A percentile compares a stretch with the other conserved stretches of the same genome.
phyloP scores from a whole-genome alignment of 306 rosid species.

The Calophaca sinica region DNA sequence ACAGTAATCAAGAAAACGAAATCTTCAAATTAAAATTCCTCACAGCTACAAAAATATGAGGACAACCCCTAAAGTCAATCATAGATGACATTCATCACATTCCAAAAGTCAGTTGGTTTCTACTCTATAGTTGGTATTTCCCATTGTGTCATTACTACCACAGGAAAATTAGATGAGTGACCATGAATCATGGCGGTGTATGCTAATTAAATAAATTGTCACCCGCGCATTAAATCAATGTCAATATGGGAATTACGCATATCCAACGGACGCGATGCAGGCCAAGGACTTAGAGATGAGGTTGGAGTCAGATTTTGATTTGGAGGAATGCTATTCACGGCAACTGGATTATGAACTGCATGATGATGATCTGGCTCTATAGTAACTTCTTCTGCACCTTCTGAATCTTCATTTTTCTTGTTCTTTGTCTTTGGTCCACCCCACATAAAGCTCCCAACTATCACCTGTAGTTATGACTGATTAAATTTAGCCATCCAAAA shows the following conservation, averaged over 20 bases:
- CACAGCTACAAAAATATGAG: constrained; percentile 58
- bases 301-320: constrained; percentile 66
- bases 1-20: constrained; percentile 33
- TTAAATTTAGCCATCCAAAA: constrained; percentile 15
- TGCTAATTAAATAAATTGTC: constrained; percentile 40
- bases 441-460: constrained; percentile 93
- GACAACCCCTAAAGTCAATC: constrained; percentile 54
- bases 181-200: constrained; percentile 40
- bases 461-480: constrained; percentile 67
- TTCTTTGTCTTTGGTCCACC: constrained; percentile 74
- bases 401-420: constrained; percentile 65
- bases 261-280: constrained; percentile 70
- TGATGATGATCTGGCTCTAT: constrained; percentile 64
- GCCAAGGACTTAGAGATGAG: constrained; percentile 74
- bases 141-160: constrained; percentile 53
- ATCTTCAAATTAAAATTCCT: constrained; percentile 50
- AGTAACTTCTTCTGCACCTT: constrained; percentile 60
- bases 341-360: constrained; percentile 59
- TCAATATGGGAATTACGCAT: constrained; percentile 84
- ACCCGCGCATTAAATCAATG: constrained; percentile 98
- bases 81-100: constrained; percentile 50
- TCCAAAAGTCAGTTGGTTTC: constrained; percentile 56
- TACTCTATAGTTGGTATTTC: constrained; percentile 55
- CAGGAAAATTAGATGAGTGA: constrained; percentile 61
- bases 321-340: constrained; percentile 53